These are phyloP conservation scores for Exophiala sp. DNA, from an alignment of 2,329 filamentous ascomycete species.

Conservation along the genomic window DNA sequence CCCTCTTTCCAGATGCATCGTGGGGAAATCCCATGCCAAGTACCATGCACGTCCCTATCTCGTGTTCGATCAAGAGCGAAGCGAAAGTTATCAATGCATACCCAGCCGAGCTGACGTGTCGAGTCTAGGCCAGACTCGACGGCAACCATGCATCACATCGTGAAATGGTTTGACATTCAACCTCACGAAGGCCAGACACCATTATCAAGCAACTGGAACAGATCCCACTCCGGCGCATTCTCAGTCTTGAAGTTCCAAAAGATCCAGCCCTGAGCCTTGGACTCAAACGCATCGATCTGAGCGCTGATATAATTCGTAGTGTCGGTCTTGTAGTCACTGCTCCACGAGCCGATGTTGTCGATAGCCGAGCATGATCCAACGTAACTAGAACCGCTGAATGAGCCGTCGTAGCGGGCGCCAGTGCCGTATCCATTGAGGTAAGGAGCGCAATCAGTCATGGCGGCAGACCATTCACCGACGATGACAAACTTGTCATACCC, in stretches of 20 bases:
- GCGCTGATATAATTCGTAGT: conserved; percentile 45
- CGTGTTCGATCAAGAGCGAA: no score
- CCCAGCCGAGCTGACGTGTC: no score
- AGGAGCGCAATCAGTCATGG: conserved; percentile 59
- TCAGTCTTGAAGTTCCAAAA: conserved; percentile 53
- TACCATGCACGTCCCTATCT: no score
- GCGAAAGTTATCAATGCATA: no score
- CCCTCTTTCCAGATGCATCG: no score
- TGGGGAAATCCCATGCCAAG: no score
- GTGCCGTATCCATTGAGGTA: conserved; percentile 55
- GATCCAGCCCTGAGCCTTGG: conserved; percentile 41
- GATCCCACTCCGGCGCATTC: conserved; percentile 48
- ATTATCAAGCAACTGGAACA: conserved; percentile 41
- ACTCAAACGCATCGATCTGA: conserved; percentile 45
- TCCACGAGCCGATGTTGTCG: conserved; percentile 49
- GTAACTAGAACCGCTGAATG: conserved; percentile 36
- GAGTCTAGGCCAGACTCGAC: neutral
- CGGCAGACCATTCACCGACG: conserved; percentile 66
- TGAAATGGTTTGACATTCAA: neutral
- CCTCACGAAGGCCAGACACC: conserved; percentile 38
- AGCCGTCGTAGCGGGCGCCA: conserved; percentile 55
- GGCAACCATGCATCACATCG: neutral
- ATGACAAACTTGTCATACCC: conserved; percentile 63
- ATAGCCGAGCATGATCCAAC: conserved; percentile 56
- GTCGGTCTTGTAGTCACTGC: conserved; percentile 35